phyloP scores from a whole-genome alignment of 805 yeast genomes.

The Sungouiozyma ichnusensis region DNA sequence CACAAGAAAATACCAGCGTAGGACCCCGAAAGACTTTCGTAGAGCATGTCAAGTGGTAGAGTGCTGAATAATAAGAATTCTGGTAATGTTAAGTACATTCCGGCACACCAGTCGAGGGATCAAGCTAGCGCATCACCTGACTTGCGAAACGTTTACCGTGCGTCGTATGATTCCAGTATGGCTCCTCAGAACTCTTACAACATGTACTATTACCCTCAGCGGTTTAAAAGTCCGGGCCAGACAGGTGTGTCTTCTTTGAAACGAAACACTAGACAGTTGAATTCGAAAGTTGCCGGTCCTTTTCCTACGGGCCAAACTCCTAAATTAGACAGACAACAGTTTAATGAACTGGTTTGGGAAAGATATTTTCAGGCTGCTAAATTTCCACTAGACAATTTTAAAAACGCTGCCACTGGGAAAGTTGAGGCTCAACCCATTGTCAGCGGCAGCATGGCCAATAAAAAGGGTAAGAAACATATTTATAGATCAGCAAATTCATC shows the following conservation, averaged over 20 bases:
- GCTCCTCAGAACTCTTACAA: not conserved
- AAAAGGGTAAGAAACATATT: not conserved
- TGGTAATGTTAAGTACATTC: not conserved
- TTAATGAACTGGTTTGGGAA: not conserved
- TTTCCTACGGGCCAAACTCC: not conserved
- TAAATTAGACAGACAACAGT: not conserved
- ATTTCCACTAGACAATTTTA: not conserved
- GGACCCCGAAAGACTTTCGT: no score
- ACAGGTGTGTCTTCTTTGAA: not conserved
- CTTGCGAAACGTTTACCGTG: not conserved
- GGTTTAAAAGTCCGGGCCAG: not conserved
- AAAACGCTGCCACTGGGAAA: not conserved
- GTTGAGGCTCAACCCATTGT: not conserved
- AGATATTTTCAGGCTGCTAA: not conserved
- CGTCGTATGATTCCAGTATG: not conserved
- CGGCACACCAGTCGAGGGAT: not conserved
- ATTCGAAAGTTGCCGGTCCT: not conserved
- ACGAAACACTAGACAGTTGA: not conserved
- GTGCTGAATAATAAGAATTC: not conserved
- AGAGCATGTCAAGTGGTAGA: not conserved
- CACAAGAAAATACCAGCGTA: no score
- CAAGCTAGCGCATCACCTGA: not conserved
- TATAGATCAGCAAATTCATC: not conserved
- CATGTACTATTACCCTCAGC: not conserved
- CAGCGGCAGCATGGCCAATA: not conserved